A percentile compares a stretch with the other conserved stretches of the same genome.
phyloP scores from a whole-genome alignment of 1,284 basidiomycete genomes.

The Sanghuangporus sanghuang region DNA sequence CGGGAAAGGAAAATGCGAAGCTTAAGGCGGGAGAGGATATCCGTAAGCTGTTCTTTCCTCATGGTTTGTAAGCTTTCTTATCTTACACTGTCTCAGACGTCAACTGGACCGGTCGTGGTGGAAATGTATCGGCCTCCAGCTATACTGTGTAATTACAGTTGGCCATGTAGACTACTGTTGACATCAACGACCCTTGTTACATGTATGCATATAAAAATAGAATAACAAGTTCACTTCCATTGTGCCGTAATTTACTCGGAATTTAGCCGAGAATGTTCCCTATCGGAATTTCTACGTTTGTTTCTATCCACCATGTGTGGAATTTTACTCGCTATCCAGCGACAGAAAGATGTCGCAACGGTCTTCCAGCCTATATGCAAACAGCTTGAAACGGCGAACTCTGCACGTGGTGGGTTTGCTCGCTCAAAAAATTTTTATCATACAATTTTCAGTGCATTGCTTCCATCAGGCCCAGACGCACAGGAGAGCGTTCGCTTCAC shows the following conservation, averaged over 20 bases:
- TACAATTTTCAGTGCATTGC: neutral
- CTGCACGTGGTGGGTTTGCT: constrained; percentile 41
- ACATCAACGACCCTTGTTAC: neutral
- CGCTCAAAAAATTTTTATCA: neutral
- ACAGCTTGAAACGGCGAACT: constrained; percentile 39
- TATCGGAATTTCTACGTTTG: constrained; percentile 6
- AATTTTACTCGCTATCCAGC: constrained; percentile 29
- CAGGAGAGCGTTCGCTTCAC: constrained; percentile 30
- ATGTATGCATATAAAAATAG: constrained; percentile 3
- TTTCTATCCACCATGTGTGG: constrained; percentile 28
- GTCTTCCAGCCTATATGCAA: constrained; percentile 28
- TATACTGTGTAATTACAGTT: constrained; percentile 72
- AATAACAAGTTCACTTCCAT: constrained; percentile 5
- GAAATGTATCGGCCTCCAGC: constrained; percentile 87
- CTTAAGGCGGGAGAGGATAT: constrained; percentile 83
- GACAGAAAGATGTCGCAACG: constrained; percentile 5
- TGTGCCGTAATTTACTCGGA: neutral
- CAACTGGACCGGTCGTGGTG: constrained; percentile 93
- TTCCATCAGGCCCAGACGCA: constrained; percentile 55
- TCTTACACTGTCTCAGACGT: constrained; percentile 46
- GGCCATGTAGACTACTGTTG: neutral
- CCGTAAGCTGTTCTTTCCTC: constrained; percentile 47
- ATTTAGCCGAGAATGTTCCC: constrained; percentile 25
- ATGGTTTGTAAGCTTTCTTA: neutral
- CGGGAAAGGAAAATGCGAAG: constrained; percentile 82